A percentile compares a stretch with the other conserved stretches of the same genome.
These are phyloP conservation scores for Linderina pennispora DNA, from an alignment of 192 early-diverging fungal species.

Conservation along the genomic window DNA sequence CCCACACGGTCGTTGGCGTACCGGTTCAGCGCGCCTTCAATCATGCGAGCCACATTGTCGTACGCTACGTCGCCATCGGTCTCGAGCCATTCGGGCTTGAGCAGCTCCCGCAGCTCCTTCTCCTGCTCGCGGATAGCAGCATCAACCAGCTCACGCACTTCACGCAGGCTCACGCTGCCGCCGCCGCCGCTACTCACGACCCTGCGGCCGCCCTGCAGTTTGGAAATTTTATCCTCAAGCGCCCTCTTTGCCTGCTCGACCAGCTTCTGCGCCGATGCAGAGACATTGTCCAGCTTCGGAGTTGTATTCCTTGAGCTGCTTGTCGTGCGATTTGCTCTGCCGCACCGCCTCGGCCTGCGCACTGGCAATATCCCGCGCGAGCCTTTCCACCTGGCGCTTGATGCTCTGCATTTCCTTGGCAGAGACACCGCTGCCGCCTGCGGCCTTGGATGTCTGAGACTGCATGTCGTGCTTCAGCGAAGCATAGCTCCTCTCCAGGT, in stretches of 20 bases:
- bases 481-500: slow-evolving; percentile 33
- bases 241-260: not conserved
- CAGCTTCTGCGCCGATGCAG: not conserved
- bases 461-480: slow-evolving; percentile 34
- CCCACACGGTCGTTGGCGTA: slow-evolving; percentile 53
- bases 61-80: slow-evolving; percentile 38
- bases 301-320: not conserved
- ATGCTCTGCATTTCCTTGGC: slow-evolving; percentile 25
- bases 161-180: slow-evolving; percentile 9
- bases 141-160: slow-evolving; percentile 31
- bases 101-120: slow-evolving; percentile 24
- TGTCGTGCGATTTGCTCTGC: not conserved
- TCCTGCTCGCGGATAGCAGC: slow-evolving; percentile 35
- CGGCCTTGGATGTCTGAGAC: slow-evolving; percentile 3
- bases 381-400: slow-evolving; percentile 24
- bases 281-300: not conserved
- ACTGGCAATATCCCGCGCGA: slow-evolving; percentile 2
- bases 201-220: no score
- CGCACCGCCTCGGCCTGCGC: not conserved
- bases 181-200: slow-evolving; percentile 5
- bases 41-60: slow-evolving; percentile 42
- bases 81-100: slow-evolving; percentile 29
- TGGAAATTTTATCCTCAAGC: not conserved
- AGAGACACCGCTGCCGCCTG: slow-evolving; percentile 12
- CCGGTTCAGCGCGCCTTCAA: slow-evolving; percentile 54